These are phyloP conservation scores for Penicillium sp. DNA, from an alignment of 2,329 filamentous ascomycete species.

Conservation along the genomic window DNA sequence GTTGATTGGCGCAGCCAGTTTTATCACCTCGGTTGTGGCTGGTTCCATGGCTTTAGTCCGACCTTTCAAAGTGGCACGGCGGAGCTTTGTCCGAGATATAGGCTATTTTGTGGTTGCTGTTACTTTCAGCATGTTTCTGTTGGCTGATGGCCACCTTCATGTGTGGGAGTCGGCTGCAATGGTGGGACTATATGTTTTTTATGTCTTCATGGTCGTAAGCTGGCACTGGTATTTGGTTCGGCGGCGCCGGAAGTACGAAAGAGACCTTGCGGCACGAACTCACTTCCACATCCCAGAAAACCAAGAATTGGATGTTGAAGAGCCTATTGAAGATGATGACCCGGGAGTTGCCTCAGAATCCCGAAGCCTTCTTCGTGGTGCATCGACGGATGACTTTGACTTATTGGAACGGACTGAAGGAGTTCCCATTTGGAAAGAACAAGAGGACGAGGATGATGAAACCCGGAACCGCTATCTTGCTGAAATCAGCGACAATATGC, in stretches of 20 bases:
- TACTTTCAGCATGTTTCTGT: conserved; percentile 80
- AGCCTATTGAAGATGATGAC: conserved; percentile 59
- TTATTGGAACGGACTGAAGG: conserved; percentile 56
- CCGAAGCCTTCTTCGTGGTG: conserved; percentile 47
- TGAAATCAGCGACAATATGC: conserved; percentile 92
- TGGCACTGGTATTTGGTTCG: conserved; percentile 87
- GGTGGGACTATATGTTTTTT: conserved; percentile 89
- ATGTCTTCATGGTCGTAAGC: conserved; percentile 80
- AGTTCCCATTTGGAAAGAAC: conserved; percentile 48
- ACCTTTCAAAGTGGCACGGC: conserved; percentile 86
- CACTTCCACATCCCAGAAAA: conserved; percentile 66
- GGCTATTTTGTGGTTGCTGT: conserved; percentile 88
- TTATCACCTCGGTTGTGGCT: conserved; percentile 94
- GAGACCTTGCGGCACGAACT: conserved; percentile 71
- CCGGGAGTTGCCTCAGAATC: conserved; percentile 47
- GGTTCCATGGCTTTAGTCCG: conserved; percentile 97
- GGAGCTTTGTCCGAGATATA: conserved; percentile 88
- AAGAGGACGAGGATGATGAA: conserved; percentile 56
- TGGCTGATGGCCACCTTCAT: conserved; percentile 79
- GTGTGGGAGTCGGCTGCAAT: conserved; percentile 89
- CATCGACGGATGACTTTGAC: conserved; percentile 65
- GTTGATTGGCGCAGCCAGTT: conserved; percentile 88
- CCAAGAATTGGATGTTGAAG: conserved; percentile 60
- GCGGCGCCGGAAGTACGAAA: conserved; percentile 61
- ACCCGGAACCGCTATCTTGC: conserved; percentile 64